Evolutionary conservation across 805 yeast genomes (phyloP).

Genomic region (Metschnikowia orientalis): DNA sequence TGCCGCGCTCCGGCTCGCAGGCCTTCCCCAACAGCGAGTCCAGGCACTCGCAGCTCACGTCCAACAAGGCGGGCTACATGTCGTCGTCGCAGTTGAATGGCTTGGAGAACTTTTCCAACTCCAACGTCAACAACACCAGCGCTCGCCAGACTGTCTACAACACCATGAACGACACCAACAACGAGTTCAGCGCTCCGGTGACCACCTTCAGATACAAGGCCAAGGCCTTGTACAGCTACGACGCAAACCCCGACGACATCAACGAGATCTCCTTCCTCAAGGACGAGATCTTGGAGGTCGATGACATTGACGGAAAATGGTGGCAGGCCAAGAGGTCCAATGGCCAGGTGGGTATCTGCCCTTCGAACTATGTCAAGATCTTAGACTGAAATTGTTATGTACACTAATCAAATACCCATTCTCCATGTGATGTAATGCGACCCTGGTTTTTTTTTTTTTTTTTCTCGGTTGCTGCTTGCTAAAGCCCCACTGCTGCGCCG

Average conservation of each 20-base stretch:
- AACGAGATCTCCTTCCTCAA: constrained; percentile 87
- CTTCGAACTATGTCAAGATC: constrained; percentile 86
- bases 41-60: constrained; percentile 33
- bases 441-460: too few relatives aligned
- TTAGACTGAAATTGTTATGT: constrained; percentile 40
- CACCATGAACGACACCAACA: constrained; percentile 17
- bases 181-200: constrained; percentile 20
- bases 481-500: too few relatives aligned
- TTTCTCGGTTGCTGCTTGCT: too few relatives aligned
- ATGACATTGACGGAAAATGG: constrained; percentile 95
- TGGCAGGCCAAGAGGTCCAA: constrained; percentile 91
- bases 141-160: constrained; percentile 14
- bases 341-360: constrained; percentile 95
- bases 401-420: too few relatives aligned
- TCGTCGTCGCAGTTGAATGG: constrained; percentile 58
- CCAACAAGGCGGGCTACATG: constrained; percentile 35
- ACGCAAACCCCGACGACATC: constrained; percentile 88
- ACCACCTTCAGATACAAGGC: constrained; percentile 72
- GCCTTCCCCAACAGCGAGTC: constrained; percentile 30
- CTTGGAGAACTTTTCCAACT: constrained; percentile 48
- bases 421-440: too few relatives aligned
- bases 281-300: constrained; percentile 87
- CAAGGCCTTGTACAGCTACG: constrained; percentile 78
- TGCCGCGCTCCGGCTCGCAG: constrained; percentile 16
- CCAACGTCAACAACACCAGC: constrained; percentile 32